These are phyloP conservation scores for Medicago arabica DNA, from an alignment of 306 rosid species.

Conservation along the genomic window DNA sequence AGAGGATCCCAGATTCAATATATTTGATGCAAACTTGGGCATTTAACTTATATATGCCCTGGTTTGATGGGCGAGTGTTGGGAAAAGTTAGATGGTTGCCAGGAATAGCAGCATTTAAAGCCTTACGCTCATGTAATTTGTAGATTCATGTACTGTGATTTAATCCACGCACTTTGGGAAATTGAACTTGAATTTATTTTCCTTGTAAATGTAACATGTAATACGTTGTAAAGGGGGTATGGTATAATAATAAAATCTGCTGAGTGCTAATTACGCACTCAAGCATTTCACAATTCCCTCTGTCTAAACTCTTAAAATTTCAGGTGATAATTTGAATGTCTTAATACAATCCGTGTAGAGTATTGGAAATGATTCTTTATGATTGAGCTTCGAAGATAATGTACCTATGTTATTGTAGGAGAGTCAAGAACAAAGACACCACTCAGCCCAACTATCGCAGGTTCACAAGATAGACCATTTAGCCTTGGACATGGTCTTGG, in stretches of 20 bases:
- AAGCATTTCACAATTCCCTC: constrained; percentile 9
- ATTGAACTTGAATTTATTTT: constrained; percentile 1
- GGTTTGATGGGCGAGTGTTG: constrained; percentile 21
- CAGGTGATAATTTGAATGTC: no score
- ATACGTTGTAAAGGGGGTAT: not conserved
- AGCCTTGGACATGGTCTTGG: constrained; percentile 62
- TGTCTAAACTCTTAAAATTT: constrained; percentile 9
- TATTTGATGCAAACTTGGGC: not conserved
- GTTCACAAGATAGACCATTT: constrained; percentile 69
- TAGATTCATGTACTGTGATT: not conserved
- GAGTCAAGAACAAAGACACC: constrained; percentile 87
- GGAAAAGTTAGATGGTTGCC: not conserved
- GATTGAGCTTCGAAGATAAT: constrained; percentile 26
- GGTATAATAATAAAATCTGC: not conserved
- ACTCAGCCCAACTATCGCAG: constrained; percentile 80
- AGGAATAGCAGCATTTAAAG: not conserved
- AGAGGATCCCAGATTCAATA: not conserved
- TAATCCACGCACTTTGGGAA: not conserved
- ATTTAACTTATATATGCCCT: not conserved
- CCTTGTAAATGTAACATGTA: not conserved
- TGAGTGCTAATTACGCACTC: not conserved
- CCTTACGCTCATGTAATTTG: not conserved
- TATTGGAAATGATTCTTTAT: constrained; percentile 20
- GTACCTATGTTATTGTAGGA: constrained; percentile 56
- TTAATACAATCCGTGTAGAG: constrained; percentile 18